A percentile compares a stretch with the other conserved stretches of the same genome.
These are phyloP conservation scores for Tylopilus plumbeoviolaceoides DNA, from an alignment of 768 basidiomycete species.

Conservation along the genomic window DNA sequence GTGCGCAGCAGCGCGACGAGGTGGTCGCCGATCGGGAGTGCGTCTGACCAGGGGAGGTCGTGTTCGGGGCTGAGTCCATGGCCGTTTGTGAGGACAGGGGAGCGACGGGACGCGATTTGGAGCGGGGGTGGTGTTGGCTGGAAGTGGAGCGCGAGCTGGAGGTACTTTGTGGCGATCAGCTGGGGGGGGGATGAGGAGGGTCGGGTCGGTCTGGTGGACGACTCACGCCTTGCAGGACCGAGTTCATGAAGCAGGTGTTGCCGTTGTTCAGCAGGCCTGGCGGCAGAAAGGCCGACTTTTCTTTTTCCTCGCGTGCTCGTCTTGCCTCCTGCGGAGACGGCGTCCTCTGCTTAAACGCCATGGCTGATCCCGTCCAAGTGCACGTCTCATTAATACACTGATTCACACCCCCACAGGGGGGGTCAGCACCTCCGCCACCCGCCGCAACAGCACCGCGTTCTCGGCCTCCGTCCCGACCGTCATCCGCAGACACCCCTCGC, in stretches of 20 bases:
- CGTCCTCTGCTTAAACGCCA: constrained; percentile 50
- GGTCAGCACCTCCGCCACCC: constrained; percentile 48
- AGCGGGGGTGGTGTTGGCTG: constrained; percentile 46
- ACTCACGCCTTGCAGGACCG: constrained; percentile 81
- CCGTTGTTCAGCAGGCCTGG: constrained; percentile 78
- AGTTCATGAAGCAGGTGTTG: constrained; percentile 96
- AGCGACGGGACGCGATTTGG: constrained; percentile 46
- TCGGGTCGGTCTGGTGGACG: too few species aligned
- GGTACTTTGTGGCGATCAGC: constrained; percentile 63
- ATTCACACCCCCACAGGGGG: not conserved
- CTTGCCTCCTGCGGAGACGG: constrained; percentile 62
- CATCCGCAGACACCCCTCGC: constrained; percentile 81
- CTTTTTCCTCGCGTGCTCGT: constrained; percentile 59
- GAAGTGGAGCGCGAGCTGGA: constrained; percentile 57
- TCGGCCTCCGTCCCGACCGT: constrained; percentile 86
- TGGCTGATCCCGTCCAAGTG: not conserved
- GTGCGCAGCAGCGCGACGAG: constrained; percentile 57
- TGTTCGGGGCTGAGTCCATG: constrained; percentile 48
- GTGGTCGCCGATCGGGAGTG: constrained; percentile 68
- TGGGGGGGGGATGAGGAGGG: constrained; percentile 21
- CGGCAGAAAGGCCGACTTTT: constrained; percentile 56
- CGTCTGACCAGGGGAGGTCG: constrained; percentile 51
- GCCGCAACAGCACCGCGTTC: constrained; percentile 55
- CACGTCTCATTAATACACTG: not conserved
- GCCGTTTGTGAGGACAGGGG: constrained; percentile 65